A percentile compares a stretch with the other conserved stretches of the same genome.
Conservation (phyloP, 192 early-diverging fungal genomes). For the Phycomyces nitens region DNA sequence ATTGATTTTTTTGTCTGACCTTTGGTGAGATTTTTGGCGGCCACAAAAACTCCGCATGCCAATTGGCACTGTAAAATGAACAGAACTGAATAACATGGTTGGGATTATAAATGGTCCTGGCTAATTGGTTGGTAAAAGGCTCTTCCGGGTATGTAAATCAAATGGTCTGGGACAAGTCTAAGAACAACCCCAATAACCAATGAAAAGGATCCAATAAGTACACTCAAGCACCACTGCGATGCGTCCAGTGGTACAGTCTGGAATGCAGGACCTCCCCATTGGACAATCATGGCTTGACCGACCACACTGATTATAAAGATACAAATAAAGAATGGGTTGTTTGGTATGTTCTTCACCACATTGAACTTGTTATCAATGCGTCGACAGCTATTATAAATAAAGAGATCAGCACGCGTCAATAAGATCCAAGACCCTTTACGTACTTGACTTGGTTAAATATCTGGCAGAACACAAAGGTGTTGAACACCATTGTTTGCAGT, state of each 20-base stretch:
- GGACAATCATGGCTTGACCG: conserved; percentile 86
- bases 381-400: conserved; percentile 52
- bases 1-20: no score
- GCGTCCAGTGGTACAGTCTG: conserved; percentile 61
- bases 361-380: conserved; percentile 77
- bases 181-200: conserved; percentile 82
- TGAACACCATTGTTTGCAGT: conserved; percentile 84
- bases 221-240: conserved; percentile 77
- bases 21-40: no score
- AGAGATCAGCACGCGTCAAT: background rate
- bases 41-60: no score
- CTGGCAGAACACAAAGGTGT: conserved; percentile 87
- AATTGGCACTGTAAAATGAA: no score
- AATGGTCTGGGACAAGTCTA: conserved; percentile 74
- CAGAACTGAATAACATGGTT: no score
- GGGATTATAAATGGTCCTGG: conserved; percentile 13
- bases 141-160: conserved; percentile 31
- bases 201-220: conserved; percentile 73
- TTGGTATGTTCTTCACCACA: conserved; percentile 74
- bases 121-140: conserved; percentile 34
- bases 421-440: no score
- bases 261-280: conserved; percentile 88
- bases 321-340: conserved; percentile 75
- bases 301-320: conserved; percentile 75
- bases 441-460: conserved; percentile 88